phyloP scores from a whole-genome alignment of 768 basidiomycete species.

The Postia placenta region DNA sequence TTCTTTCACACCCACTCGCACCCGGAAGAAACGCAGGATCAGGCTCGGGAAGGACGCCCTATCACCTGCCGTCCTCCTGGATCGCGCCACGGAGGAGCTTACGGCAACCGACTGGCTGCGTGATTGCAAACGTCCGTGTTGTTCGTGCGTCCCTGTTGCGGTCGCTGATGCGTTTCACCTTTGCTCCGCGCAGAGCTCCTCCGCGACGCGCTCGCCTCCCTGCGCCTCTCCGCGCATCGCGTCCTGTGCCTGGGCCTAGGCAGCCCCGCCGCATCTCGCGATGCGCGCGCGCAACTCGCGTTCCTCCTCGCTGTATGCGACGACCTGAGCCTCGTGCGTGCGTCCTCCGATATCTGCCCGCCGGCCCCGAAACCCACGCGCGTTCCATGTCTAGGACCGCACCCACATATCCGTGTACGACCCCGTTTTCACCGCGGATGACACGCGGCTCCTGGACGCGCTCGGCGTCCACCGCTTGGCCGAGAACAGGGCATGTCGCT shows the following conservation, averaged over 20 bases:
- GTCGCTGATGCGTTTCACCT: neutral
- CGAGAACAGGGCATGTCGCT: constrained; percentile 46
- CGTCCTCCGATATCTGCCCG: constrained; percentile 28
- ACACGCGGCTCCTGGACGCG: constrained; percentile 40
- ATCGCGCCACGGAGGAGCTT: constrained; percentile 41
- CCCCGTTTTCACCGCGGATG: constrained; percentile 66
- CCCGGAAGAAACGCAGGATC: constrained; percentile 48
- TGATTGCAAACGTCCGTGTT: constrained; percentile 49
- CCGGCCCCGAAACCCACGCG: constrained; percentile 9
- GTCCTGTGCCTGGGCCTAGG: constrained; percentile 72
- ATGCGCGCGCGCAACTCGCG: constrained; percentile 63
- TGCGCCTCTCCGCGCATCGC: constrained; percentile 12
- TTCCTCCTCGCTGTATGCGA: constrained; percentile 54
- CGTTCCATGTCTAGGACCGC: constrained; percentile 35
- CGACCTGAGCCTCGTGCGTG: constrained; percentile 56
- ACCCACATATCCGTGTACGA: constrained; percentile 53
- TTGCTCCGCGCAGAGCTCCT: constrained; percentile 14
- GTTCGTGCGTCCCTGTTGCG: constrained; percentile 6
- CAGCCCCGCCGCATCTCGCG: constrained; percentile 56
- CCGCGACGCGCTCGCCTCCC: constrained; percentile 15
- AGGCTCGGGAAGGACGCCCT: constrained; percentile 26
- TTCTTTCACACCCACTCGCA: constrained; percentile 44
- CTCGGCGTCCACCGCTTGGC: constrained; percentile 30
- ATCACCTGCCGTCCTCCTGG: constrained; percentile 33
- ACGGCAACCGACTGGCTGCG: constrained; percentile 45